Conservation (phyloP, 2,329 filamentous ascomycete species). For the Alternaria atra region DNA sequence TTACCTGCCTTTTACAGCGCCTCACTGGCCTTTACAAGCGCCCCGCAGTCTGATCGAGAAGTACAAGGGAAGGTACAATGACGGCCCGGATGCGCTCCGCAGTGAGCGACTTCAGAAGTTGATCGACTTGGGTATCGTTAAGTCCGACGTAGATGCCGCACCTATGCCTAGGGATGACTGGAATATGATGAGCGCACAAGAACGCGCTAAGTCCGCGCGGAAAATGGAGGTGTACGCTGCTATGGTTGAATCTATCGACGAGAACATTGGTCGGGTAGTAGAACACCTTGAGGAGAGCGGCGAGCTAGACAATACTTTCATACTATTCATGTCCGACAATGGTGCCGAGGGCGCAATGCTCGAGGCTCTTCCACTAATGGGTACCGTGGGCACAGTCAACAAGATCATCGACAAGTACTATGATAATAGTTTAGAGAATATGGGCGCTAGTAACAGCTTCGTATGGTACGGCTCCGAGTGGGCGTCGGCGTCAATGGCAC, state of each 20-base stretch:
- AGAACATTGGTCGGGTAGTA: slow-evolving; percentile 46
- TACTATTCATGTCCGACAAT: slow-evolving; percentile 54
- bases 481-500: slow-evolving; percentile 36
- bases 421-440: slow-evolving; percentile 51
- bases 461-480: slow-evolving; percentile 51
- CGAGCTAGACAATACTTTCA: slow-evolving; percentile 50
- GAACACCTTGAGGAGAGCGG: slow-evolving; percentile 39
- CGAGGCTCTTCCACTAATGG: slow-evolving; percentile 44
- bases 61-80: slow-evolving; percentile 36
- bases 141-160: slow-evolving; percentile 7
- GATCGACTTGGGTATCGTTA: slow-evolving; percentile 28
- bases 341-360: slow-evolving; percentile 49
- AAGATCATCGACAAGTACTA: slow-evolving; percentile 48
- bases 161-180: slow-evolving; percentile 1
- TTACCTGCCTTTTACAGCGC: slow-evolving; percentile 41
- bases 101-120: slow-evolving; percentile 28
- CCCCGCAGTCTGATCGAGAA: slow-evolving; percentile 29
- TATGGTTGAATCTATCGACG: slow-evolving; percentile 50
- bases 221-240: slow-evolving; percentile 51
- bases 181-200: neutral
- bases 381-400: slow-evolving; percentile 13
- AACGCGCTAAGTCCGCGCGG: slow-evolving; percentile 36
- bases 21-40: slow-evolving; percentile 46
- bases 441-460: slow-evolving; percentile 46
- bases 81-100: slow-evolving; percentile 37